Percentiles rank a stretch among this genome's conserved stretches.
Evolutionary conservation across 768 basidiomycete species (phyloP).

Genomic region (Russula vinacea): DNA sequence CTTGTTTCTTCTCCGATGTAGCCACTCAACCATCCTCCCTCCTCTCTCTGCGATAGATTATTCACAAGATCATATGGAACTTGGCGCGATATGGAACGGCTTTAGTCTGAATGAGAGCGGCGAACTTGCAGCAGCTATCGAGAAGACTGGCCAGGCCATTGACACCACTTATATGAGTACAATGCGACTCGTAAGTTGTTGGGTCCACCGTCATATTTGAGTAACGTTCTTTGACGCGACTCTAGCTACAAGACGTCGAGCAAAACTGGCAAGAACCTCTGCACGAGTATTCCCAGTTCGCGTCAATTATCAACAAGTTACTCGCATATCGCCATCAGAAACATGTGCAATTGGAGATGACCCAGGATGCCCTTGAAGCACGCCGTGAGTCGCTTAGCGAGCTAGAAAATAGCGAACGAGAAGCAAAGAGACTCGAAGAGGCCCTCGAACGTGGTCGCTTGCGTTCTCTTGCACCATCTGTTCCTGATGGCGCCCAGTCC

Average conservation of each 20-base stretch:
- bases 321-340: slow-evolving; percentile 96
- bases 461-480: slow-evolving; percentile 31
- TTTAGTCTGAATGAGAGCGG: slow-evolving; percentile 86
- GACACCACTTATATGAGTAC: slow-evolving; percentile 94
- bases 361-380: slow-evolving; percentile 81
- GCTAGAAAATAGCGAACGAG: slow-evolving; percentile 87
- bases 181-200: slow-evolving; percentile 66
- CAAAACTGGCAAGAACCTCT: slow-evolving; percentile 94
- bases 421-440: slow-evolving; percentile 84
- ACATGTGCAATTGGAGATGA: slow-evolving; percentile 97
- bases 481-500: background rate
- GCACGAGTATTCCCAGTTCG: slow-evolving; percentile 94
- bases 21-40: background rate
- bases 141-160: slow-evolving; percentile 95
- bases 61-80: slow-evolving; percentile 83
- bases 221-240: slow-evolving; percentile 3
- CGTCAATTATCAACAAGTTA: slow-evolving; percentile 88
- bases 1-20: background rate
- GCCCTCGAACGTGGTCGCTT: slow-evolving; percentile 66
- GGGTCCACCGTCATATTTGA: slow-evolving; percentile 6
- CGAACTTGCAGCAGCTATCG: slow-evolving; percentile 74
- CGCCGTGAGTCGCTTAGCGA: slow-evolving; percentile 85
- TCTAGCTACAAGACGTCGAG: slow-evolving; percentile 88
- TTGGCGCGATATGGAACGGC: slow-evolving; percentile 89
- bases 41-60: slow-evolving; percentile 48